Conservation (phyloP, 2,329 filamentous ascomycete genomes). For the Cladosporium phlei region DNA sequence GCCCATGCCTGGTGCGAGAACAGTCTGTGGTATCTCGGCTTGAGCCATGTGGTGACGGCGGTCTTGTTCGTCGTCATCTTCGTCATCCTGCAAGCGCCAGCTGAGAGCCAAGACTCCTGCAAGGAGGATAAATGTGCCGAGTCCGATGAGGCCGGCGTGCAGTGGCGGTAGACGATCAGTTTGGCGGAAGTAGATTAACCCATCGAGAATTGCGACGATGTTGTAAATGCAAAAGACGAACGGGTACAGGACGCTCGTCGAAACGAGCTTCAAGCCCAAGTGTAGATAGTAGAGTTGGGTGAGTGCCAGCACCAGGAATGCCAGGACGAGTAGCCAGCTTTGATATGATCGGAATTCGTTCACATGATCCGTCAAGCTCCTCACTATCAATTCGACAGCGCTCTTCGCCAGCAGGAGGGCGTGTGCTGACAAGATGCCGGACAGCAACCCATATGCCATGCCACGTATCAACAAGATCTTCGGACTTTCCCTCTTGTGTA, state of each 20-base stretch:
- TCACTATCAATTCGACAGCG: constrained; percentile 86
- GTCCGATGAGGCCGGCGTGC: constrained; percentile 73
- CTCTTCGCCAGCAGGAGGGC: constrained; percentile 91
- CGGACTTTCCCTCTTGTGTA: constrained; percentile 29
- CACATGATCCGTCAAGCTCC: constrained; percentile 74
- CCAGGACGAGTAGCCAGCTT: constrained; percentile 84
- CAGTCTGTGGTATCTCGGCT: constrained; percentile 51
- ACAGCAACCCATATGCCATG: constrained; percentile 78
- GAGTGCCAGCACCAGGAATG: constrained; percentile 74
- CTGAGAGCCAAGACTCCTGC: constrained; percentile 85
- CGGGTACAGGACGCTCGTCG: constrained; percentile 91
- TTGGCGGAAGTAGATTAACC: constrained; percentile 93
- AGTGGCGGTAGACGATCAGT: constrained; percentile 70
- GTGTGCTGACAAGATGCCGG: constrained; percentile 90
- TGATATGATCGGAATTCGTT: constrained; percentile 97
- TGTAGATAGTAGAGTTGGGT: constrained; percentile 94
- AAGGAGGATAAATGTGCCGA: constrained; percentile 82
- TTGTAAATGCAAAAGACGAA: constrained; percentile 99
- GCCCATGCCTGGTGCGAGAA: constrained; percentile 75
- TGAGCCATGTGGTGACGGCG: constrained; percentile 31
- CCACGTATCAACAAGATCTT: constrained; percentile 64
- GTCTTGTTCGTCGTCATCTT: constrained; percentile 51
- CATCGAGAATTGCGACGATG: constrained; percentile 95
- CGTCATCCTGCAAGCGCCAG: constrained; percentile 80
- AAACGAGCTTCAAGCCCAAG: constrained; percentile 86